A percentile compares a stretch with the other conserved stretches of the same genome.
phyloP scores from a whole-genome alignment of 2,329 filamentous ascomycete species.

The Cryphonectria radicalis region DNA sequence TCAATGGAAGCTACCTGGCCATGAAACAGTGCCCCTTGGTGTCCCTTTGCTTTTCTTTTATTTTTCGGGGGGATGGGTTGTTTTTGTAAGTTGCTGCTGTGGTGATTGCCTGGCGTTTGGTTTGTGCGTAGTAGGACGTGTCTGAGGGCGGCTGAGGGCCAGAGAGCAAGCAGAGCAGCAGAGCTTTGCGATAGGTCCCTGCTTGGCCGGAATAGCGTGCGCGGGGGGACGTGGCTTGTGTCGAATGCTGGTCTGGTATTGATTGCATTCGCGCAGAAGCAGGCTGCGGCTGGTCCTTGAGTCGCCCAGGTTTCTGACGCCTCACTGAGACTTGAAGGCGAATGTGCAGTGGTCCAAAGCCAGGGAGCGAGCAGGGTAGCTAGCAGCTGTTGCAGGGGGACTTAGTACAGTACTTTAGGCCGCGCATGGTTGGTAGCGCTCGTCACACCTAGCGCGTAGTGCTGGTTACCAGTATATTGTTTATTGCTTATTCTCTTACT shows the following conservation, averaged over 20 bases:
- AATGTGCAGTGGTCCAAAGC: neutral
- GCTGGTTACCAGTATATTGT: neutral
- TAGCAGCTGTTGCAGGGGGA: neutral
- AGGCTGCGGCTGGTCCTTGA: neutral
- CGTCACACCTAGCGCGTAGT: neutral
- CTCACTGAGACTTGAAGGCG: neutral
- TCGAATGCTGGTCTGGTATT: neutral
- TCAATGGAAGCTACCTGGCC: neutral
- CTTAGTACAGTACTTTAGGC: neutral
- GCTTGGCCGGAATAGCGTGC: too few species aligned
- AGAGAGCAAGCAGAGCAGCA: neutral
- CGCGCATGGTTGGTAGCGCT: neutral
- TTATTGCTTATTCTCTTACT: neutral
- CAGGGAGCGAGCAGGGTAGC: neutral
- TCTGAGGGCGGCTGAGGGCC: neutral
- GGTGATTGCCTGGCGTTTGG: conserved; percentile 3
- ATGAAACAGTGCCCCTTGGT: neutral
- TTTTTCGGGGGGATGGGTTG: neutral
- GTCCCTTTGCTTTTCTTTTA: neutral
- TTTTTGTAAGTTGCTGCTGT: neutral
- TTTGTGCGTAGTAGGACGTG: neutral
- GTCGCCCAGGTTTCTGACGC: neutral
- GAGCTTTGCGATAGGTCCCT: neutral
- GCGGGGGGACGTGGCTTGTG: neutral
- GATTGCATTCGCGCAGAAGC: neutral